phyloP scores from a whole-genome alignment of 305 asterid genomes.

The Fraxinus angustifolia region DNA sequence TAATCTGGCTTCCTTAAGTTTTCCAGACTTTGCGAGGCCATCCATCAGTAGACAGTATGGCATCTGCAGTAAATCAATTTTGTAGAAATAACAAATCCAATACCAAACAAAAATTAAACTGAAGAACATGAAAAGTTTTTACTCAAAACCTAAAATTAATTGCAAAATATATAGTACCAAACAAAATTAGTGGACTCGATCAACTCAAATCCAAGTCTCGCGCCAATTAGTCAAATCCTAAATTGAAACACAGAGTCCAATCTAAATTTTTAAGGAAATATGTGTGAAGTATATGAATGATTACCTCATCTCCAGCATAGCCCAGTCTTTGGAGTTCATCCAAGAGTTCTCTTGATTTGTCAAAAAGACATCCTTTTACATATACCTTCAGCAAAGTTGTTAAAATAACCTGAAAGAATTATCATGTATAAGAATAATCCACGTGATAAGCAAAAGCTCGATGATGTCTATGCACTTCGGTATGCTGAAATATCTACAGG shows the following conservation, averaged over 20 bases:
- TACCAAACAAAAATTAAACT: background rate
- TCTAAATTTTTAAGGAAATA: background rate
- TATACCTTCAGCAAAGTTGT: slow-evolving; percentile 86
- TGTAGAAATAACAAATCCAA: background rate
- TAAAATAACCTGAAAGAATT: slow-evolving; percentile 61
- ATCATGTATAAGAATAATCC: background rate
- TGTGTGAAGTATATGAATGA: slow-evolving; percentile 3
- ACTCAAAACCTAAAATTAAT: background rate
- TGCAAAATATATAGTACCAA: background rate
- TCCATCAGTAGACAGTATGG: slow-evolving; percentile 91
- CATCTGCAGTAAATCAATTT: slow-evolving; percentile 50
- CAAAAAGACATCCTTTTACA: slow-evolving; percentile 73
- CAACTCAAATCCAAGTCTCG: background rate
- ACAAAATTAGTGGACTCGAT: background rate
- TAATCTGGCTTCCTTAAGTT: slow-evolving; percentile 65
- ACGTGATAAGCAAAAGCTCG: slow-evolving; percentile 1
- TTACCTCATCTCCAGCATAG: slow-evolving; percentile 86
- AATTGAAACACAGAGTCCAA: background rate
- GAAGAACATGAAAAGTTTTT: background rate
- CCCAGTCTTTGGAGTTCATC: slow-evolving; percentile 72
- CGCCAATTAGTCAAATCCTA: background rate
- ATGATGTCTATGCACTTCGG: background rate
- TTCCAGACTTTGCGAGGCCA: slow-evolving; percentile 82
- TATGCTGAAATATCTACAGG: slow-evolving; percentile 1
- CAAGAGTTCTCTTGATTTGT: slow-evolving; percentile 72